Conservation (phyloP, 768 basidiomycete genomes). For the Hemileccinum impolitum region DNA sequence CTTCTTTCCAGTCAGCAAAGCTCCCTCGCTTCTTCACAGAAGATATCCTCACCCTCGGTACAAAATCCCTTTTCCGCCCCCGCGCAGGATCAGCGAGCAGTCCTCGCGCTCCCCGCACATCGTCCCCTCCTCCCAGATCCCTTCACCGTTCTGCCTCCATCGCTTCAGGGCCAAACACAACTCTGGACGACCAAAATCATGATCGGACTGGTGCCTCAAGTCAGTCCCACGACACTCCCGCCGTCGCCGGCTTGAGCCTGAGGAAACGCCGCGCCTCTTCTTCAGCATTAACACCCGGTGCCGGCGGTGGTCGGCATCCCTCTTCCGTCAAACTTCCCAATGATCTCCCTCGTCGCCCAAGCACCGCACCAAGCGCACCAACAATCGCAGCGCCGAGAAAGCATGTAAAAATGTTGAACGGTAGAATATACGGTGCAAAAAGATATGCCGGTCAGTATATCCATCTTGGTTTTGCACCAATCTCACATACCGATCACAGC, state of each 20-base stretch:
- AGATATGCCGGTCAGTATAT: slow-evolving; percentile 23
- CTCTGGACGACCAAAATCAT: not conserved
- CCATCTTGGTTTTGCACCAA: not conserved
- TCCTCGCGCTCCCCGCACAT: slow-evolving; percentile 1
- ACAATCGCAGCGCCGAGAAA: slow-evolving; percentile 10
- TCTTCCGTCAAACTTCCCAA: slow-evolving; percentile 6
- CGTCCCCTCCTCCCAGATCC: slow-evolving; percentile 16
- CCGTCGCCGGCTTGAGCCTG: not conserved
- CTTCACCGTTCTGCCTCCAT: slow-evolving; percentile 21
- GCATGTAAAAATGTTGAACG: slow-evolving; percentile 74
- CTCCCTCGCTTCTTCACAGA: slow-evolving; percentile 26
- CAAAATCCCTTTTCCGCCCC: slow-evolving; percentile 29
- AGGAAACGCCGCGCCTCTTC: slow-evolving; percentile 25
- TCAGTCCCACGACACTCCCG: not conserved
- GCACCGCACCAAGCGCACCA: slow-evolving; percentile 8
- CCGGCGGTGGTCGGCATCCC: slow-evolving; percentile 31
- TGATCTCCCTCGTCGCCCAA: slow-evolving; percentile 3
- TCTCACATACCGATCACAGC: slow-evolving; percentile 4
- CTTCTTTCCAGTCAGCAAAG: slow-evolving; percentile 6
- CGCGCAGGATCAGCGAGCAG: slow-evolving; percentile 17
- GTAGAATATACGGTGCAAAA: slow-evolving; percentile 71
- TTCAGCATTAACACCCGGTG: slow-evolving; percentile 18
- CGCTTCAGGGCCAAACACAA: slow-evolving; percentile 10
- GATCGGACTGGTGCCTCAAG: slow-evolving; percentile 4
- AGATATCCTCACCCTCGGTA: slow-evolving; percentile 28